Percentiles rank a stretch among this genome's conserved stretches.
Evolutionary conservation across 2,329 filamentous ascomycete species (phyloP).

Genomic region (Calonectria fujianensis): DNA sequence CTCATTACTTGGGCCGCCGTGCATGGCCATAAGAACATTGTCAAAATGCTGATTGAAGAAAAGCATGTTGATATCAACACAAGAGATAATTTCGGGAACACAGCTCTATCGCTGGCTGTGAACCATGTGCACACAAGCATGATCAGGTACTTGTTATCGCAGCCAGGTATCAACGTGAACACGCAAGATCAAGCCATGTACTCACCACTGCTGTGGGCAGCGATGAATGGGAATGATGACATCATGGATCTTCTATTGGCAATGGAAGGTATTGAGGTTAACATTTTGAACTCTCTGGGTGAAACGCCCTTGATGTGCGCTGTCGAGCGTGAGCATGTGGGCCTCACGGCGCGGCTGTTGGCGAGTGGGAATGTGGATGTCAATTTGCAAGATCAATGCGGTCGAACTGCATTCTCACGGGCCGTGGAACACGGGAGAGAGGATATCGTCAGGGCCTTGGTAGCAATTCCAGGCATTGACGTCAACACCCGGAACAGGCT

Average conservation of each 20-base stretch:
- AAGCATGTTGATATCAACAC: neutral
- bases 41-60: neutral
- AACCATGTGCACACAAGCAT: neutral
- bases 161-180: neutral
- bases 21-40: neutral
- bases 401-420: neutral
- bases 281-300: neutral
- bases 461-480: constrained; percentile 2
- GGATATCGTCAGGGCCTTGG: neutral
- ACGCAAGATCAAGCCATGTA: neutral
- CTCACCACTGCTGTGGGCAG: neutral
- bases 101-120: neutral
- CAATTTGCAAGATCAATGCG: neutral
- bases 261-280: neutral
- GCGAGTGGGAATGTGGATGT: neutral
- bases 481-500: neutral
- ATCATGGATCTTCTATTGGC: neutral
- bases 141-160: neutral
- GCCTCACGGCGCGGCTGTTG: neutral
- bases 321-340: neutral
- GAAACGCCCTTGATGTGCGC: constrained; percentile 11
- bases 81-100: neutral
- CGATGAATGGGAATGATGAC: neutral
- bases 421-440: neutral
- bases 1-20: neutral